A percentile compares a stretch with the other conserved stretches of the same genome.
Evolutionary conservation across 345 rosid species (phyloP).

Genomic region (Lepidium sativum): DNA sequence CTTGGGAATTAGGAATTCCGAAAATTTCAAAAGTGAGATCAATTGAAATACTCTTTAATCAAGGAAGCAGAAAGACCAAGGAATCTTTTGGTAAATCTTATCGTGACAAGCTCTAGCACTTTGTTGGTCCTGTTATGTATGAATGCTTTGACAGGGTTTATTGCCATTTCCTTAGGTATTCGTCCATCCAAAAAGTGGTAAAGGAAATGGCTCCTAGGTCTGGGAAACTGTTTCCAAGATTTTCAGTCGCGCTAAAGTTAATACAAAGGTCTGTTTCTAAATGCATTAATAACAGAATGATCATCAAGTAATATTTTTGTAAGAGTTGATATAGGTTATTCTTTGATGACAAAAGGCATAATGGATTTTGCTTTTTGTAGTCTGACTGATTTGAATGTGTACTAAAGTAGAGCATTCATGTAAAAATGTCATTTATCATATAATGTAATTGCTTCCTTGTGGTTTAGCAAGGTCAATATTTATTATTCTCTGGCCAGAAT

Average conservation of each 20-base stretch:
- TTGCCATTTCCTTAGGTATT: conserved; percentile 49
- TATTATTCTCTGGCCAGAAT: neutral
- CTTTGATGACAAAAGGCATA: neutral
- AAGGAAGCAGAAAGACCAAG: conserved; percentile 61
- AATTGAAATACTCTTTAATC: conserved; percentile 40
- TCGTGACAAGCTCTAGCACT: neutral
- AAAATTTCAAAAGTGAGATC: conserved; percentile 33
- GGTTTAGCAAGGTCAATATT: neutral
- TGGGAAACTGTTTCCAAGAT: conserved; percentile 86
- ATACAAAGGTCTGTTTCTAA: conserved; percentile 46
- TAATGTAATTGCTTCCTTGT: neutral
- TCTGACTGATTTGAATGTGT: neutral
- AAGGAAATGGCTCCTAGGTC: conserved; percentile 50
- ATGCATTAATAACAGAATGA: neutral
- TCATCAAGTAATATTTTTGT: neutral
- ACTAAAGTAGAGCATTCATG: neutral
- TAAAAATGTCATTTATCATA: neutral
- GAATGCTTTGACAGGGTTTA: conserved; percentile 5
- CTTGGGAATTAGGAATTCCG: conserved; percentile 39
- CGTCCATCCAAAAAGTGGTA: conserved; percentile 85
- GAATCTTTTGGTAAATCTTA: conserved; percentile 54
- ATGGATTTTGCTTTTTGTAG: neutral
- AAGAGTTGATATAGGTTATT: neutral
- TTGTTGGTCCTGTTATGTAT: neutral
- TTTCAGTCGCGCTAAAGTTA: conserved; percentile 57